phyloP scores from a whole-genome alignment of 371 early-diverging fungal genomes.

The Apophysomyces trapeziformis region DNA sequence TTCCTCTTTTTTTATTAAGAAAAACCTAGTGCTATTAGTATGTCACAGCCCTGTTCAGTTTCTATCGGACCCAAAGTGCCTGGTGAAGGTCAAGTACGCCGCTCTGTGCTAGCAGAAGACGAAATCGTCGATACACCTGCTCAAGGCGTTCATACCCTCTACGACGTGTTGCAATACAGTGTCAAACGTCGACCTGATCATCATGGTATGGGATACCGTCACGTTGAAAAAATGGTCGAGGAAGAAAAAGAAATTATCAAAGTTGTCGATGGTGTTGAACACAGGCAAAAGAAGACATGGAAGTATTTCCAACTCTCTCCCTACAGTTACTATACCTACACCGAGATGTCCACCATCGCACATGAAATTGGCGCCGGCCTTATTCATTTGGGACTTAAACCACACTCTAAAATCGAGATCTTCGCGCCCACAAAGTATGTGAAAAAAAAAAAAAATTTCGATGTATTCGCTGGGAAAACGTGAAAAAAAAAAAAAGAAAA shows the following conservation, averaged over 20 bases:
- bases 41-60: conserved; percentile 4
- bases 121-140: conserved; percentile 56
- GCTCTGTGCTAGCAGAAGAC: conserved; percentile 59
- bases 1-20: not conserved
- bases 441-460: not conserved
- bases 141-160: conserved; percentile 67
- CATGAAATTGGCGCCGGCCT: conserved; percentile 70
- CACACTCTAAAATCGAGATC: conserved; percentile 69
- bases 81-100: conserved; percentile 53
- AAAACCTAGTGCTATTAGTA: not conserved
- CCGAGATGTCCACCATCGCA: conserved; percentile 56
- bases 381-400: conserved; percentile 63
- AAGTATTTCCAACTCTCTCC: conserved; percentile 73
- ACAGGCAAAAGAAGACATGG: conserved; percentile 80
- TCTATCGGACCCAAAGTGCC: conserved; percentile 36
- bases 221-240: conserved; percentile 64
- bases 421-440: conserved; percentile 81
- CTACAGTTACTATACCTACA: conserved; percentile 71
- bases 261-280: conserved; percentile 64
- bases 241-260: conserved; percentile 81
- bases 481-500: too few species aligned
- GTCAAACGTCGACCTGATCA: conserved; percentile 49
- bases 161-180: conserved; percentile 64
- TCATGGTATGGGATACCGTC: conserved; percentile 71
- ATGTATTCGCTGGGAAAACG: not conserved